These are phyloP conservation scores for Penicillium hesseltinei DNA, from an alignment of 2,329 filamentous ascomycete genomes.

Conservation along the genomic window DNA sequence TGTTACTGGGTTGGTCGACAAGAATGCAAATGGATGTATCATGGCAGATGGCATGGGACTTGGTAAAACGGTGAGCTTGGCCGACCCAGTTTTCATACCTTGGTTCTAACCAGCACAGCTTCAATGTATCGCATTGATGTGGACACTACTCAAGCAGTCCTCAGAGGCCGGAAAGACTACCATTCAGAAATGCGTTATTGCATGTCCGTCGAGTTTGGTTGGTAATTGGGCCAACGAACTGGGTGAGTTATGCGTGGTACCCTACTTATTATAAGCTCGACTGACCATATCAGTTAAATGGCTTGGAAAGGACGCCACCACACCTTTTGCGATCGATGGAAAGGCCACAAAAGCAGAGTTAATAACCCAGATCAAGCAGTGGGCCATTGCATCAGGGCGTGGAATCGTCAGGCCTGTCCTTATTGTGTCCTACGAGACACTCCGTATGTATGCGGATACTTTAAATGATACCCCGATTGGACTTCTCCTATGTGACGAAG, in stretches of 20 bases:
- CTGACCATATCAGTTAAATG: conserved; percentile 65
- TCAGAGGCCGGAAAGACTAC: conserved; percentile 90
- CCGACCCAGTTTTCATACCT: background rate
- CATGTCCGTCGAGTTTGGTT: conserved; percentile 92
- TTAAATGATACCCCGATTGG: conserved; percentile 88
- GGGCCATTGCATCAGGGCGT: conserved; percentile 89
- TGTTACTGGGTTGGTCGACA: conserved; percentile 91
- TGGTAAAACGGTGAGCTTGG: conserved; percentile 69
- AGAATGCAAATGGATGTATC: conserved; percentile 93
- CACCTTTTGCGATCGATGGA: conserved; percentile 92
- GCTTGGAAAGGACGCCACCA: conserved; percentile 87
- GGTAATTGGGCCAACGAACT: conserved; percentile 98
- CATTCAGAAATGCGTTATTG: conserved; percentile 95
- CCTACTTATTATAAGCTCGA: background rate
- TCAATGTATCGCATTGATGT: conserved; percentile 94
- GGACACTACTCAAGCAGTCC: conserved; percentile 94
- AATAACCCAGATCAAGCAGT: conserved; percentile 84
- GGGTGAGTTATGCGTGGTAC: conserved; percentile 30
- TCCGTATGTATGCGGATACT: conserved; percentile 86
- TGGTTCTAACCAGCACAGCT: conserved; percentile 47
- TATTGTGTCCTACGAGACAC: conserved; percentile 96
- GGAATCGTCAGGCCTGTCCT: conserved; percentile 87
- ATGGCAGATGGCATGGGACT: conserved; percentile 99
- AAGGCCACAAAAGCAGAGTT: conserved; percentile 95
- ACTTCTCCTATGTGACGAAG: conserved; percentile 91